phyloP scores from a whole-genome alignment of 495 filamentous ascomycete genomes.

The Penicillium bialowiezense region DNA sequence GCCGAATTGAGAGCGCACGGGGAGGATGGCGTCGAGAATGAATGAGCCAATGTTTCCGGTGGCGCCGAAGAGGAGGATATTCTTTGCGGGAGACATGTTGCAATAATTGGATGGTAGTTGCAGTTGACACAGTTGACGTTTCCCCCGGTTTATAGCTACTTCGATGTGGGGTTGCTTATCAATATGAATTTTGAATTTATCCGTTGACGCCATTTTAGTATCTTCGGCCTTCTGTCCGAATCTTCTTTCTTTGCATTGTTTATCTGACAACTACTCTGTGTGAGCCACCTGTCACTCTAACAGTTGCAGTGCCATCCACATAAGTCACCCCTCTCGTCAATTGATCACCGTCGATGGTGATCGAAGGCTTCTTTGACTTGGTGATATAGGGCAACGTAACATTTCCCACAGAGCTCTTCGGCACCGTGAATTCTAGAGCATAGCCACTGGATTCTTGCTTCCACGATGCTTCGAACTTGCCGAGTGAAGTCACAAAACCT shows the following conservation, averaged over 20 bases:
- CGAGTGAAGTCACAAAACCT: conserved; percentile 54
- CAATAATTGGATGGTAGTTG: not conserved
- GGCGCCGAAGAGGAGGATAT: conserved; percentile 67
- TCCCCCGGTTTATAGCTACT: not conserved
- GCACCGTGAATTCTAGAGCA: conserved; percentile 37
- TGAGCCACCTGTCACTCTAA: conserved; percentile 26
- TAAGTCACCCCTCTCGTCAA: conserved; percentile 20
- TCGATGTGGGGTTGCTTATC: conserved; percentile 25
- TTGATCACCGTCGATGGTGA: conserved; percentile 27
- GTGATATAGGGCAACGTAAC: conserved; percentile 33
- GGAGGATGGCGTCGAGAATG: conserved; percentile 59
- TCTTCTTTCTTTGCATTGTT: no score
- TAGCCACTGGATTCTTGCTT: conserved; percentile 28
- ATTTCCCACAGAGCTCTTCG: conserved; percentile 44
- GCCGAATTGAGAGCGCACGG: conserved; percentile 48
- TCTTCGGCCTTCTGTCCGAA: no score
- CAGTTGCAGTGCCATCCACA: conserved; percentile 17
- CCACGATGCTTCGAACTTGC: conserved; percentile 47
- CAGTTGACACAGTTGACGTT: not conserved
- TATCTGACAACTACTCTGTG: conserved; percentile 25
- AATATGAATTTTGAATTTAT: conserved; percentile 13
- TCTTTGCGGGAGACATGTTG: conserved; percentile 23
- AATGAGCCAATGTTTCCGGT: conserved; percentile 66
- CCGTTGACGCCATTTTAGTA: not conserved
- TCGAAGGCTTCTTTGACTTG: conserved; percentile 21